Conservation (phyloP, 495 filamentous ascomycete genomes). For the Pseudoneurospora amorphoporcata region DNA sequence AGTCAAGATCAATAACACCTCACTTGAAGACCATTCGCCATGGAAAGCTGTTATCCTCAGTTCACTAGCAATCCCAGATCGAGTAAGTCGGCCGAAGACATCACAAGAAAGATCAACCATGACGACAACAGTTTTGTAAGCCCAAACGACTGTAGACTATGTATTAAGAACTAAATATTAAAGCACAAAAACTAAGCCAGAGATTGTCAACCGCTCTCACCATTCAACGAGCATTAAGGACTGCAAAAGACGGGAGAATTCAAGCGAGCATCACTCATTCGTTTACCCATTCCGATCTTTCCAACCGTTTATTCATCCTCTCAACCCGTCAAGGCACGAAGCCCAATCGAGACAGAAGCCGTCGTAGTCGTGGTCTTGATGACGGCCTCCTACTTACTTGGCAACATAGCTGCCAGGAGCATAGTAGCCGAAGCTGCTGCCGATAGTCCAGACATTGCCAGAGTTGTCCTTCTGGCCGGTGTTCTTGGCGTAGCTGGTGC, state of each 20-base stretch:
- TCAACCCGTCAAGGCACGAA: neutral
- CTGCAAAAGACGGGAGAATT: neutral
- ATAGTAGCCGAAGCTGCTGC: slow-evolving; percentile 8
- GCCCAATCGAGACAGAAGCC: neutral
- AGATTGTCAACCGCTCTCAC: neutral
- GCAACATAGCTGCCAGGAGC: neutral
- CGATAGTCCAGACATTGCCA: slow-evolving; percentile 5
- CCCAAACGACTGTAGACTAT: neutral
- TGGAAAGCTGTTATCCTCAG: neutral
- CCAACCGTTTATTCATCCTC: neutral
- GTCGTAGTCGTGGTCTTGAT: neutral
- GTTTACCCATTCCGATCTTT: neutral
- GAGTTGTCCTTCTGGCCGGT: slow-evolving; percentile 4
- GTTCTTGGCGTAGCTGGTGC: slow-evolving; percentile 7
- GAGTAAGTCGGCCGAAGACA: neutral
- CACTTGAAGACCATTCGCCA: neutral
- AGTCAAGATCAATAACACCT: neutral
- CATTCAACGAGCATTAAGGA: neutral
- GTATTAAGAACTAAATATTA: neutral
- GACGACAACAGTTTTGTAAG: neutral
- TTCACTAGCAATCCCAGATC: neutral
- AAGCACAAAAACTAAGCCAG: neutral
- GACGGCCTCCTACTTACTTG: neutral
- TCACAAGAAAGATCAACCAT: neutral
- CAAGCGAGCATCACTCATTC: neutral